phyloP scores from a whole-genome alignment of 805 yeast species.

The Zygosaccharomyces bisporus region DNA sequence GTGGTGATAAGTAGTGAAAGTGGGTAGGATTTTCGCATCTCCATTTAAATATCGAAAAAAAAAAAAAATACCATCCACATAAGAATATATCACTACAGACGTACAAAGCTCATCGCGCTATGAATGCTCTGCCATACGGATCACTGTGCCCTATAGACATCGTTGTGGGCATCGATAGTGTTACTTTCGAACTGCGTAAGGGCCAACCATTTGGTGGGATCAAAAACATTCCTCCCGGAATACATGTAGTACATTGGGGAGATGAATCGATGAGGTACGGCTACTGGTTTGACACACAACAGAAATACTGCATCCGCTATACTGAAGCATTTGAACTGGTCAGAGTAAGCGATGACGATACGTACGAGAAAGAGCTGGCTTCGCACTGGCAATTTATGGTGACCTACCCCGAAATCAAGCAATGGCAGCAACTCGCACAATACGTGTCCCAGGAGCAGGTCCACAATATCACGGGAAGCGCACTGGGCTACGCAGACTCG shows the following conservation, averaged over 20 bases:
- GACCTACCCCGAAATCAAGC: conserved; percentile 23
- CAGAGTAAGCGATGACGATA: conserved; percentile 13
- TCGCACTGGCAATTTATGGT: conserved; percentile 18
- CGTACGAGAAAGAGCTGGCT: conserved; percentile 12
- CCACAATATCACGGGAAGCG: conserved; percentile 1
- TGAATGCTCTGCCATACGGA: conserved; percentile 3
- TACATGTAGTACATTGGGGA: conserved; percentile 31
- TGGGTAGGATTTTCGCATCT: background rate
- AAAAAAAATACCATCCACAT: conserved; percentile 1
- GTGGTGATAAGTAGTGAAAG: background rate
- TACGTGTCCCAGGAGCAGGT: conserved; percentile 20
- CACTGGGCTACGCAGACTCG: conserved; percentile 27
- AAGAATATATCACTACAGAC: conserved; percentile 12
- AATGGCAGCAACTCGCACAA: conserved; percentile 20
- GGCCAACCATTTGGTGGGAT: conserved; percentile 29
- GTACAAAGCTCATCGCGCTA: conserved; percentile 3
- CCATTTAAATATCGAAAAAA: conserved; percentile 6
- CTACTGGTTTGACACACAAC: conserved; percentile 28
- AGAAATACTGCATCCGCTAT: conserved; percentile 14
- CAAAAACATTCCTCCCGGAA: conserved; percentile 23
- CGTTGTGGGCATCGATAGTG: conserved; percentile 28
- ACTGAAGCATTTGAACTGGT: conserved; percentile 17
- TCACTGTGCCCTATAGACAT: conserved; percentile 15
- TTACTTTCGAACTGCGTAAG: conserved; percentile 24
- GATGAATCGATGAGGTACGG: conserved; percentile 29